Evolutionary conservation across 1,284 basidiomycete genomes (phyloP).

Genomic region (Sphagnurus paluster): DNA sequence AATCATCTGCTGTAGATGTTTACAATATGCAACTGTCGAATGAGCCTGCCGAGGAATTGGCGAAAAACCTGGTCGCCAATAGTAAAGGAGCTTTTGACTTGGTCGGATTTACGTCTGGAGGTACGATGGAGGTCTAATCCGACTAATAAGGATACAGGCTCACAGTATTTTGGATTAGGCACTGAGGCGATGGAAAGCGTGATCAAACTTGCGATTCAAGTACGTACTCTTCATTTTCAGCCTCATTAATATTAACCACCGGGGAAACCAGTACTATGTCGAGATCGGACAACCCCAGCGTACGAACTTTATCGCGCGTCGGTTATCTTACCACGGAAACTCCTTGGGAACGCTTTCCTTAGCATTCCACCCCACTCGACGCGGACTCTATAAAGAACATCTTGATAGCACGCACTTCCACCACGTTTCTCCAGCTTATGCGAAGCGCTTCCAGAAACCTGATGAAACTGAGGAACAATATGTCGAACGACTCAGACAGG

Average conservation of each 20-base stretch:
- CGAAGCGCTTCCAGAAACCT: conserved; percentile 67
- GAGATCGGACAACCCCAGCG: conserved; percentile 71
- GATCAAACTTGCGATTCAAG: conserved; percentile 78
- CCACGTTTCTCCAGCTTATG: conserved; percentile 85
- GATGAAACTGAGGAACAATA: conserved; percentile 79
- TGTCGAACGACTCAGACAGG: conserved; percentile 70
- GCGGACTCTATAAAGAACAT: conserved; percentile 65
- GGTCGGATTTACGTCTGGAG: conserved; percentile 71
- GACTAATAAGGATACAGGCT: conserved; percentile 1
- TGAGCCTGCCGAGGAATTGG: conserved; percentile 76
- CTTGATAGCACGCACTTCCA: conserved; percentile 68
- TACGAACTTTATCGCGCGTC: conserved; percentile 76
- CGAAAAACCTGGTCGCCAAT: conserved; percentile 55
- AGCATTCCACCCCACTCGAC: conserved; percentile 63
- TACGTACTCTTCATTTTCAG: conserved; percentile 23
- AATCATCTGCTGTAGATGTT: conserved; percentile 52
- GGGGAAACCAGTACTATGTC: conserved; percentile 54
- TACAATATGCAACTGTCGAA: conserved; percentile 82
- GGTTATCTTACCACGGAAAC: conserved; percentile 85
- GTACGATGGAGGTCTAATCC: conserved; percentile 32
- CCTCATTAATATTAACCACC: conserved; percentile 6
- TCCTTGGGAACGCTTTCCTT: conserved; percentile 71
- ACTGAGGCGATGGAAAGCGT: conserved; percentile 85
- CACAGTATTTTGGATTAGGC: conserved; percentile 42
- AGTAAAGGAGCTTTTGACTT: conserved; percentile 75